These are phyloP conservation scores for Amphirosellinia nigrospora DNA, from an alignment of 495 filamentous ascomycete species.

Conservation along the genomic window DNA sequence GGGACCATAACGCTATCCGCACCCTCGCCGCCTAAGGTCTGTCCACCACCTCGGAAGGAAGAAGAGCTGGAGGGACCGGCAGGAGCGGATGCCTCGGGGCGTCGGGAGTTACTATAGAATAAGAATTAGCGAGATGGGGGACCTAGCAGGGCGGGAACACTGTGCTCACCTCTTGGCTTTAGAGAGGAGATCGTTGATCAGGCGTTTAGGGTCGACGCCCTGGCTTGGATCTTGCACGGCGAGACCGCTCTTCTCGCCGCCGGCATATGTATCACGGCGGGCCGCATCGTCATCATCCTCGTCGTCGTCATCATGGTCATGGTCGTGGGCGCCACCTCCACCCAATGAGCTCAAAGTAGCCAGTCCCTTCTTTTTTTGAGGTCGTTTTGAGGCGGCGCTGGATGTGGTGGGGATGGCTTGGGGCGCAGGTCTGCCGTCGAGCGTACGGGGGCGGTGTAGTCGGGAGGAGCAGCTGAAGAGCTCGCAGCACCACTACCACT, in stretches of 20 bases:
- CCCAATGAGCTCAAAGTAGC: slow-evolving; percentile 64
- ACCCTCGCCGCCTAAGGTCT: slow-evolving; percentile 90
- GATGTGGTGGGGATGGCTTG: slow-evolving; percentile 46
- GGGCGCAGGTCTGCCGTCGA: slow-evolving; percentile 61
- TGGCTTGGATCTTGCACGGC: slow-evolving; percentile 86
- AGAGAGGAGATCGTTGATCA: slow-evolving; percentile 79
- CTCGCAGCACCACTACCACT: background rate
- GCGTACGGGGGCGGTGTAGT: slow-evolving; percentile 60
- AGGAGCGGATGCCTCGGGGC: slow-evolving; percentile 56
- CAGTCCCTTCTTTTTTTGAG: slow-evolving; percentile 56
- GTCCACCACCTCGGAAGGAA: slow-evolving; percentile 79
- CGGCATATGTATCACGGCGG: slow-evolving; percentile 85
- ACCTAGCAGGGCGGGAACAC: background rate
- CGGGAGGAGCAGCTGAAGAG: slow-evolving; percentile 32
- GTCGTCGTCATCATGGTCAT: slow-evolving; percentile 62
- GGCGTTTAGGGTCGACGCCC: slow-evolving; percentile 65
- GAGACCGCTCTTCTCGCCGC: slow-evolving; percentile 94
- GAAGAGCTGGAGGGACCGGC: slow-evolving; percentile 57
- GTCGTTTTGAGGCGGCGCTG: slow-evolving; percentile 45
- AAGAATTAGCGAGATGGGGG: slow-evolving; percentile 19
- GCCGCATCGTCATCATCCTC: slow-evolving; percentile 62
- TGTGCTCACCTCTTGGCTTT: slow-evolving; percentile 71
- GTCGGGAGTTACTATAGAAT: slow-evolving; percentile 59
- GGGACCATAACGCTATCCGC: slow-evolving; percentile 75
- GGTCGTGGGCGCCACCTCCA: slow-evolving; percentile 45